Evolutionary conservation across 768 basidiomycete genomes (phyloP), one percentile per base, ranked within the genome.

Genomic region (Collybiopsis confluens): DNA sequence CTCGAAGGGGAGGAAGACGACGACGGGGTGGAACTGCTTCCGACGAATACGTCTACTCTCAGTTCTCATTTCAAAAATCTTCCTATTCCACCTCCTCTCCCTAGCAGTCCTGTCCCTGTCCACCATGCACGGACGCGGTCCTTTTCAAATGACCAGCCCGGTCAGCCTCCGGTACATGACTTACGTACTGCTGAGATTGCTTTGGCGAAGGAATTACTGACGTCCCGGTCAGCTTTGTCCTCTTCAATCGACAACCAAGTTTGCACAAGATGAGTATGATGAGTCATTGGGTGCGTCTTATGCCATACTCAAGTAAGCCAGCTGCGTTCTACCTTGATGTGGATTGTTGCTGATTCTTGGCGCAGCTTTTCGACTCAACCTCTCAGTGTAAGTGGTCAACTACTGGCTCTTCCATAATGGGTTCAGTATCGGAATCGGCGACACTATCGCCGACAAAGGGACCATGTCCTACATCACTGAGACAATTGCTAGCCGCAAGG

Each of bases 231-330:
- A 94, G 92, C 64, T 94, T 77, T 60, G 90, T 98, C 20, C 74
- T 99, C 49, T 98, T 99, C 76, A 98, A 99, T 69, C 94, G 97
- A 50, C 97, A 99, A 66, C 97, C 97, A 10, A 90, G 86, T 80
- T 71, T 98, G 69, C 97, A 99, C 70, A 99, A 99, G 71, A 98
- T 98, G 97, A 96, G 93, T 78, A 98, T 98, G 97, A 98, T 98
- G 97, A 91, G 91, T 69, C 97, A 98, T 74, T 85, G 95, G 33
- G 91, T 98, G 27, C 92, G 89, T 64, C 74, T 98, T 56, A 97
- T 98, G 94, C 90, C 92, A 11, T 98, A 98, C 71, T 98, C 95
- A 20, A 98, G 92, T 95, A 63, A 68, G 92, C 80, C n/a, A n/a
- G 7, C 11, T 4, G 27, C 36, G 26, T 23, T 43, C 52, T 36